These are phyloP conservation scores for Triticum timopheevii DNA, from an alignment of 176 grass and related monocot species.

Conservation along the genomic window DNA sequence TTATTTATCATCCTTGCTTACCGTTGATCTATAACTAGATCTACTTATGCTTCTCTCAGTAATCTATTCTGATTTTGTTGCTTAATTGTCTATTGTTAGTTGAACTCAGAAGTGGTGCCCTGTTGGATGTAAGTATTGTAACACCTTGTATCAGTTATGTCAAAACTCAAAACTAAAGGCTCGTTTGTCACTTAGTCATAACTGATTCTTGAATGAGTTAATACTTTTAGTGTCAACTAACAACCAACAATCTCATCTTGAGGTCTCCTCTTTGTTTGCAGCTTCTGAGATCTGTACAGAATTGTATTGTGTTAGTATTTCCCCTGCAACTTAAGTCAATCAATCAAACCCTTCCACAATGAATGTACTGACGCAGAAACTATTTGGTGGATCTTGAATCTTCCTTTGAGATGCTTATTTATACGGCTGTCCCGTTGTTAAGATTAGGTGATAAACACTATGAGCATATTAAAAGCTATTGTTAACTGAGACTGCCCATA, in stretches of 20 bases:
- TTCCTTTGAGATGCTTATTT: not conserved
- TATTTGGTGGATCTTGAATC: not conserved
- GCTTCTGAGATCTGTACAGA: too few species aligned
- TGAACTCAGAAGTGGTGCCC: too few species aligned
- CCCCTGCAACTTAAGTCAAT: too few species aligned
- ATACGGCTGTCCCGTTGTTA: not conserved
- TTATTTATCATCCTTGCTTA: slow-evolving; percentile 3
- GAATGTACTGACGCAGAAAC: too few species aligned
- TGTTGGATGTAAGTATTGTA: slow-evolving; percentile 28
- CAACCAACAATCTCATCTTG: too few species aligned
- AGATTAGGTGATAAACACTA: not conserved
- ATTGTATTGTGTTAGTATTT: too few species aligned
- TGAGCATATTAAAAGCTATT: slow-evolving; percentile 21
- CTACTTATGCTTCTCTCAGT: not conserved
- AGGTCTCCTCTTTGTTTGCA: too few species aligned
- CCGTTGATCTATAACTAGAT: not conserved
- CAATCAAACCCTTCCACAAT: too few species aligned
- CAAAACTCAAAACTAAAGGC: not conserved
- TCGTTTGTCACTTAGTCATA: not conserved
- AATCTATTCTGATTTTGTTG: not conserved
- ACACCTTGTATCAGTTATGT: not conserved
- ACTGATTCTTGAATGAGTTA: too few species aligned
- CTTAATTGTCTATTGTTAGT: slow-evolving; percentile 11
- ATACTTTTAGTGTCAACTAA: too few species aligned
- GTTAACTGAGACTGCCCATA: not conserved